phyloP scores from a whole-genome alignment of 306 rosid species.

The Sesbania bispinosa region DNA sequence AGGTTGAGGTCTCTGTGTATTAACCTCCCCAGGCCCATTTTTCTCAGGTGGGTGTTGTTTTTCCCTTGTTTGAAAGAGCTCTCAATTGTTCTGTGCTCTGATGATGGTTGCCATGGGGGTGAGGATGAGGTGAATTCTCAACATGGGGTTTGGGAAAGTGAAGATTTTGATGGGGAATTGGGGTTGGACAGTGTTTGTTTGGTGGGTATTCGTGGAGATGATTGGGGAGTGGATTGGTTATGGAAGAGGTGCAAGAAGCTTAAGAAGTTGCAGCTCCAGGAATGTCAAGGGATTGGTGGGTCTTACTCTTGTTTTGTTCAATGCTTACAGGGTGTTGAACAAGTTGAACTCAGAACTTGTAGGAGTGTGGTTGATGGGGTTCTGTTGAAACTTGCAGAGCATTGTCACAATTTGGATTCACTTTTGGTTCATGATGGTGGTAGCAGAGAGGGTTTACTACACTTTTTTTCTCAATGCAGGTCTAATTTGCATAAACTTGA shows the following conservation, averaged over 20 bases:
- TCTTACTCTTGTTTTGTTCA: slow-evolving; percentile 52
- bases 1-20: slow-evolving; percentile 55
- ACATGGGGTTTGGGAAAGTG: slow-evolving; percentile 26
- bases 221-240: slow-evolving; percentile 64
- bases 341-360: slow-evolving; percentile 76
- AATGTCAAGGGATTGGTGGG: slow-evolving; percentile 76
- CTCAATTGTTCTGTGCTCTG: slow-evolving; percentile 34
- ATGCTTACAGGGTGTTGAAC: slow-evolving; percentile 50
- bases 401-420: slow-evolving; percentile 49
- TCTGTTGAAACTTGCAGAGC: slow-evolving; percentile 52
- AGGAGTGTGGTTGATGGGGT: slow-evolving; percentile 70
- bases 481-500: slow-evolving; percentile 52
- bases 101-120: slow-evolving; percentile 12
- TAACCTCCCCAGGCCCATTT: slow-evolving; percentile 56
- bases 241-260: slow-evolving; percentile 69
- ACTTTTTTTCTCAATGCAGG: slow-evolving; percentile 41
- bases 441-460: slow-evolving; percentile 60
- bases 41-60: slow-evolving; percentile 49
- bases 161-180: slow-evolving; percentile 36
- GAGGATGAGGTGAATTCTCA: slow-evolving; percentile 17
- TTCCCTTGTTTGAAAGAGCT: slow-evolving; percentile 54
- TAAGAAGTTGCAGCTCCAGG: slow-evolving; percentile 46
- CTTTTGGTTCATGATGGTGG: slow-evolving; percentile 86
- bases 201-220: slow-evolving; percentile 56
- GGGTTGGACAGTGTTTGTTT: slow-evolving; percentile 55